phyloP scores from a whole-genome alignment of 768 basidiomycete genomes.

The Tulasnella sp. region DNA sequence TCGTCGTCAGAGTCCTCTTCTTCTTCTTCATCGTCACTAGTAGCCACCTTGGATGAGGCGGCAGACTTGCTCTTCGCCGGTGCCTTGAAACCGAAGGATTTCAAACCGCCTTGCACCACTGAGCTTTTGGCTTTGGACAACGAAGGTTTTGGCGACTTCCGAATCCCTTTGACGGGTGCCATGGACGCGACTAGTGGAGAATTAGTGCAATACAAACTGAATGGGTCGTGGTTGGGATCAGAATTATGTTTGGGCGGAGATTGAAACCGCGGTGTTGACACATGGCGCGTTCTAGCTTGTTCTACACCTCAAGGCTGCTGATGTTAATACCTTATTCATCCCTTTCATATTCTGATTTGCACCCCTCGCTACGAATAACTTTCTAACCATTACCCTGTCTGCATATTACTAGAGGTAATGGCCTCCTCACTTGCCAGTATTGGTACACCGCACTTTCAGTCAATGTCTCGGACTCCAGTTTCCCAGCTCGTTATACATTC shows the following conservation, averaged over 20 bases:
- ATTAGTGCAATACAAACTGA: neutral
- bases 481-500: no score
- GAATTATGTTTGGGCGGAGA: neutral
- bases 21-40: conserved; percentile 24
- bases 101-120: neutral
- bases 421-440: no score
- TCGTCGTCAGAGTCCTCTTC: conserved; percentile 25
- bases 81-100: neutral
- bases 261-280: neutral
- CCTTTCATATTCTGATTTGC: no score
- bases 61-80: neutral
- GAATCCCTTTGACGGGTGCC: conserved; percentile 1
- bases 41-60: neutral
- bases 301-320: no score
- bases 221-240: conserved; percentile 6
- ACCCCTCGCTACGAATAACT: no score
- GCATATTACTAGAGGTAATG: no score
- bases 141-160: neutral
- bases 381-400: no score
- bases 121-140: neutral
- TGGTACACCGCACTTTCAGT: no score
- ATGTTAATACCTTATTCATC: no score
- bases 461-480: no score
- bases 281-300: no score
- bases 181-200: neutral